These are phyloP conservation scores for Phytophthora ohioensis DNA, from an alignment of 352 stramenopile genomes.

Conservation along the genomic window DNA sequence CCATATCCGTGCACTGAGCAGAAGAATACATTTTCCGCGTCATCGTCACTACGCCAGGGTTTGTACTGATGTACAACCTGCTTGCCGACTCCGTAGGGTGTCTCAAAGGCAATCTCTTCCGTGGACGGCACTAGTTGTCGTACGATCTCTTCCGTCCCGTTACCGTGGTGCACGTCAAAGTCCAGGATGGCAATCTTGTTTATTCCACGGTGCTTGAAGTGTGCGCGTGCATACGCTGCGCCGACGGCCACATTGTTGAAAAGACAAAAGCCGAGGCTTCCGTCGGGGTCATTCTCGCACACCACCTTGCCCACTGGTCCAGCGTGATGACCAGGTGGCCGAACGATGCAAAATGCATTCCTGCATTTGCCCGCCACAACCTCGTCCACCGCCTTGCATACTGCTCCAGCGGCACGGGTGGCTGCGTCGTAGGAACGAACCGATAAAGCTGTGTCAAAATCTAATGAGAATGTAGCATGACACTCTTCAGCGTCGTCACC, in stretches of 20 bases:
- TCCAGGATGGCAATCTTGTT: constrained; percentile 97
- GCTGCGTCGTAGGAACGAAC: constrained; percentile 80
- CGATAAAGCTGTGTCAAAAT: constrained; percentile 87
- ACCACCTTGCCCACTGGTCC: constrained; percentile 94
- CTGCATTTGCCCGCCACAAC: constrained; percentile 89
- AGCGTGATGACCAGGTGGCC: constrained; percentile 97
- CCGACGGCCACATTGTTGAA: constrained; percentile 99
- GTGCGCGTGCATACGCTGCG: constrained; percentile 94
- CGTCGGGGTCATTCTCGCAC: constrained; percentile 92
- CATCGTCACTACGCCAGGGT: constrained; percentile 95
- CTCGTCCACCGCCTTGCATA: constrained; percentile 87
- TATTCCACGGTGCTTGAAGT: constrained; percentile 93
- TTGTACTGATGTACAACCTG: constrained; percentile 92
- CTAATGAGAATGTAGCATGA: constrained; percentile 57
- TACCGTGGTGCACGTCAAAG: constrained; percentile 99
- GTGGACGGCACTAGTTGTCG: constrained; percentile 91
- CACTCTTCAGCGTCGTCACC: constrained; percentile 46
- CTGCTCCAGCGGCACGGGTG: constrained; percentile 79
- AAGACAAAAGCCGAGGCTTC: constrained; percentile 95
- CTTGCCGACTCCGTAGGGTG: constrained; percentile 91
- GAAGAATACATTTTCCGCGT: constrained; percentile 97
- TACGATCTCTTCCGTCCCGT: constrained; percentile 98
- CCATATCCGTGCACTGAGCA: constrained; percentile 89
- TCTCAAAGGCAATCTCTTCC: constrained; percentile 84
- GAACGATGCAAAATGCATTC: constrained; percentile 97